phyloP scores from a whole-genome alignment of 2,329 filamentous ascomycete species.

The Phymatotrichopsis omnivora region DNA sequence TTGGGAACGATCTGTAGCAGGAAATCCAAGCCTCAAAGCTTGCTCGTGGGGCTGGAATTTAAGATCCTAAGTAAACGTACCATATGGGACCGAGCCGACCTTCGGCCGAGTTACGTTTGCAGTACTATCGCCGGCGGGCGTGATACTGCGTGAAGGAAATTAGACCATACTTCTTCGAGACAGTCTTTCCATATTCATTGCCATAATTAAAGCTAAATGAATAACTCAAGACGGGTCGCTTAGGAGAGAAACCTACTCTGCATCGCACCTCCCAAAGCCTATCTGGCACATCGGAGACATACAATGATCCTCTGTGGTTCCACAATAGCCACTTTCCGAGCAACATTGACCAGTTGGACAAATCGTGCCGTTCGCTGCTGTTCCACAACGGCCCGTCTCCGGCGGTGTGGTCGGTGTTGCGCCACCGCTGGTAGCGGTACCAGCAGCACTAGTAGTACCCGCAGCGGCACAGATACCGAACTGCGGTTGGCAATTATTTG shows the following conservation, averaged over 20 bases:
- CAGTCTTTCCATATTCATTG: too few species aligned
- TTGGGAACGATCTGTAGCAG: too few species aligned
- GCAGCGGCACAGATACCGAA: constrained; percentile 14
- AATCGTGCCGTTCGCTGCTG: neutral
- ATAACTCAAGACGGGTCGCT: too few species aligned
- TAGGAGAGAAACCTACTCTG: constrained; percentile 17
- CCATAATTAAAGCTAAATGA: too few species aligned
- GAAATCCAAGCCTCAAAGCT: too few species aligned
- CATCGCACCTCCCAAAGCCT: constrained; percentile 19
- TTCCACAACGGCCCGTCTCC: constrained; percentile 7
- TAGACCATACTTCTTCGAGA: too few species aligned
- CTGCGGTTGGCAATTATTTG: constrained; percentile 7
- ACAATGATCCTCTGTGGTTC: constrained; percentile 13
- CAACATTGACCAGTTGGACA: constrained; percentile 17
- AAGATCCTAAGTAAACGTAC: too few species aligned
- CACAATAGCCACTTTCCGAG: constrained; percentile 16
- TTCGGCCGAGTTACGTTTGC: constrained; percentile 14
- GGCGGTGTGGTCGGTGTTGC: neutral
- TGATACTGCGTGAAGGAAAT: too few species aligned
- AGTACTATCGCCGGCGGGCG: constrained; percentile 14
- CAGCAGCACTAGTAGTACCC: neutral
- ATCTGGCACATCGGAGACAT: constrained; percentile 12
- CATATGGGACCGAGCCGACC: constrained; percentile 13
- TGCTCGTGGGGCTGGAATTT: too few species aligned
- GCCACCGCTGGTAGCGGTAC: neutral